Evolutionary conservation across 179 eudicot genomes (phyloP), one percentile per base, ranked within the genome.

Genomic region (Beta lomatogona): DNA sequence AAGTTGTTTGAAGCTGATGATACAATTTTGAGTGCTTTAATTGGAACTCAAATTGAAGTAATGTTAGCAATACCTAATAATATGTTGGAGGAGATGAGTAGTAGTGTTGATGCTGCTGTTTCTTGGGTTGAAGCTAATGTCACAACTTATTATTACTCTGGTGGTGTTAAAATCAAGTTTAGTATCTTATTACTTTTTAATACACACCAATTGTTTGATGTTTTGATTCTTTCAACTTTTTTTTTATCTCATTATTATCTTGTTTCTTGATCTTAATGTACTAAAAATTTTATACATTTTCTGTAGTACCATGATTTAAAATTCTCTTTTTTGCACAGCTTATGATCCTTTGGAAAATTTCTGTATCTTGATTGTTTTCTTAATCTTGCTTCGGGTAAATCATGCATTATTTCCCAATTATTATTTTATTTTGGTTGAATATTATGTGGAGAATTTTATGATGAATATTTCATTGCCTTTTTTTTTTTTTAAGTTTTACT

Each of bases 41-140:
- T 82, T 31, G 98, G 97, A 58, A 85, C 86, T 22, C 86, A 83
- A 41, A 93, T 94, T 71, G 92, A 96, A 79, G 97, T 96, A 1
- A 94, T 96, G 97, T 71, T 96, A 22, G 99, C 97, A 1, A 85
- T 94, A 28, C 99, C 99, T 7, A 96, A 96, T 85, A 77, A 85
- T 60, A 93, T 96, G 99, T 82, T 94, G 86, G 73, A 78, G 80
- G 81, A 83, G 76, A 91, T 96, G 88, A 96, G 99, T 81, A 69
- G 58, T 21, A 88, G 90, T 74, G 78, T 90, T 22, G 86, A 75
- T 44, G 86, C 86, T 80, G 99, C 98, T 21, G 85, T 84, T 84
- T 75, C 87, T 70, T 96, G 99, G 99, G 97, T 96, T 21, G 95
- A 94, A 71, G 89, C 86, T 79, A 96, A 96, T 83, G 89, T 96